Evolutionary conservation across 768 basidiomycete species (phyloP).

Genomic region (Naganishia friedmannii): DNA sequence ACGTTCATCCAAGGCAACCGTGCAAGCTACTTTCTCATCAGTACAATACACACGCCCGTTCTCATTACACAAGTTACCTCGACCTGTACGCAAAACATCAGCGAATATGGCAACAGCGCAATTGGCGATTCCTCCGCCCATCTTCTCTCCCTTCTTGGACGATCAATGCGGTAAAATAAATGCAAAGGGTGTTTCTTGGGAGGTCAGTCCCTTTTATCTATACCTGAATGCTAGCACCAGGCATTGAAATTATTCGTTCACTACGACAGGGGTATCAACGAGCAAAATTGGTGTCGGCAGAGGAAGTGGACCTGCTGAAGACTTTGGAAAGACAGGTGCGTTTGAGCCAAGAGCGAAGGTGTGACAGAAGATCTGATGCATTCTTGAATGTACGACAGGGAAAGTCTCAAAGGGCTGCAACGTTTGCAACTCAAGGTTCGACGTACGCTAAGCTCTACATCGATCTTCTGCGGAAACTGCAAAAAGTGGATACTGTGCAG

Average conservation of each 20-base stretch:
- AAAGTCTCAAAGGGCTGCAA: conserved; percentile 57
- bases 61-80: no score
- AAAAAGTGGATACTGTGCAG: conserved; percentile 71
- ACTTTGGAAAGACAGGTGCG: conserved; percentile 74
- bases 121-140: conserved; percentile 48
- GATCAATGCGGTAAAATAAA: conserved; percentile 83
- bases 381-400: conserved; percentile 33
- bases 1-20: no score
- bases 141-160: conserved; percentile 66
- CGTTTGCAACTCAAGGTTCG: conserved; percentile 75
- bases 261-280: conserved; percentile 83
- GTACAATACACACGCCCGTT: no score
- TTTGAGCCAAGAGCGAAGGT: conserved; percentile 38
- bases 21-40: no score
- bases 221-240: neutral
- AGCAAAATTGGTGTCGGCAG: conserved; percentile 79
- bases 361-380: neutral
- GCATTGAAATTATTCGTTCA: neutral
- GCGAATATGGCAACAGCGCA: conserved; percentile 27
- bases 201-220: conserved; percentile 59
- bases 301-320: conserved; percentile 84
- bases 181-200: conserved; percentile 91
- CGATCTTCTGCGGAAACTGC: conserved; percentile 78
- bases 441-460: conserved; percentile 86
- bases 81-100: neutral